Base-by-base conservation (phyloP, 768 basidiomycete genomes). In the Asterophora lycoperdoides region DNA sequence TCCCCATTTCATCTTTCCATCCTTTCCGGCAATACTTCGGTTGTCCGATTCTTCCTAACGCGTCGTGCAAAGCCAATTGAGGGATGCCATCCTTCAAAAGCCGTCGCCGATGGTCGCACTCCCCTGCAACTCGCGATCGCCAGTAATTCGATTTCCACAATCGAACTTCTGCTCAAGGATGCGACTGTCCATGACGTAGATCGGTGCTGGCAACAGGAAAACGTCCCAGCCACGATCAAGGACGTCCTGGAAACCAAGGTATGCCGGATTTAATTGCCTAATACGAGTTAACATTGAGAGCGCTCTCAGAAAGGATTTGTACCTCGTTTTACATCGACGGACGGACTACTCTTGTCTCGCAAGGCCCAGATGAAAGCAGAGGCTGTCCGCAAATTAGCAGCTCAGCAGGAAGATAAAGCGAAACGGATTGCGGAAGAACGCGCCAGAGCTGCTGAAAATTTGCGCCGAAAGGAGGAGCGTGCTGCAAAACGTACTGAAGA, bases 141-240 rank as follows among this genome's bases (percentile, higher is more conserved):
- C 17, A 63, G 67, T 44, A 51, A 59, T 19, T 54, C 46, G 2
- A 56, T 56, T 33, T 49, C 60, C 18, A 64, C 66, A 30, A 60
- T 70, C 13, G 56, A 66, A 32, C 60, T 71, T 47, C 50, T 72
- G 39, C 57, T 66, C 14, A 69, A 68, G 46, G 61, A 72, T 51
- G 71, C 69, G 8, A 68, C 69, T 8, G 68, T 69, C 28, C 69
- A 70, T 45, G 65, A 71, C 37, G 69, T 70, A 18, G 63, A 67
- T 46, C 56, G 61, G 33, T 69, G 67, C 43, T 71, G 67, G 65
- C 60, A 60, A 40, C 56, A 56, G 19, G 45, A 46, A 30, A 42
- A 50, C 15, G 45, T 53, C 44, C 55, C 50, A 38, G 54, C 55
- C 23, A 48, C 54, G 32, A 53, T 68, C 45, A 68, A 60, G 47